Evolutionary conservation across 208 protist genomes (phyloP), one percentile per base, ranked within the genome.

Genomic region (Acanthamoeba comandoni): DNA sequence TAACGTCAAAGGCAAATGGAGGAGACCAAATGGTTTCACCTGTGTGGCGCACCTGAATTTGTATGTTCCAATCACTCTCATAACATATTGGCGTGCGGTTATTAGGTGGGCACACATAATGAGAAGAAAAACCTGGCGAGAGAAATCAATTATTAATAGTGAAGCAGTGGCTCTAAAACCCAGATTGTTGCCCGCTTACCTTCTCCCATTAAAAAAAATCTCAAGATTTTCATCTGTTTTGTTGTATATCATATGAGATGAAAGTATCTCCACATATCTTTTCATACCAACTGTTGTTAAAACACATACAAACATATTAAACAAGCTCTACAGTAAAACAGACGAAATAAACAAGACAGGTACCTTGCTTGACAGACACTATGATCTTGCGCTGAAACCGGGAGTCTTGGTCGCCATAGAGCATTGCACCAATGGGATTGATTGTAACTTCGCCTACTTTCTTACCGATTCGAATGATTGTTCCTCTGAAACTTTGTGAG

Each of bases 191-290:
- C 35, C 5, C 35, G 35, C 35, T 65, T 65, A 26, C 58, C 58
- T 65, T 65, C 58, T 26, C 24, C 58, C 58, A 65, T 65, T 65
- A 26, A 65, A 26, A 15, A 65, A 65, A 65, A 65, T 65, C 58
- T 77, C 24, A 24, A 77, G 67, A n/a, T n/a, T 77, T 31, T 77
- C 67, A 77, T 77, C 67, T 8, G 67, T 77, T n/a, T 77, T 24
- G 67, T 77, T 77, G 67, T 39, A 19, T n/a, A 77, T 77, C 19
- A 77, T 48, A 35, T 77, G 29, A 77, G 67, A 77, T 3, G 67
- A 39, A n/a, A 77, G 19, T 7, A 77, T 49, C n/a, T 77, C 67
- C 67, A 77, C 67, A 77, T 48, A 39, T 19, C 67, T 24, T 35
- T 77, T 77, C 67, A 77, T n/a, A 1, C 67, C 67, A 22, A 77